Conservation (phyloP, 192 early-diverging fungal genomes). For the Linnemannia exigua region DNA sequence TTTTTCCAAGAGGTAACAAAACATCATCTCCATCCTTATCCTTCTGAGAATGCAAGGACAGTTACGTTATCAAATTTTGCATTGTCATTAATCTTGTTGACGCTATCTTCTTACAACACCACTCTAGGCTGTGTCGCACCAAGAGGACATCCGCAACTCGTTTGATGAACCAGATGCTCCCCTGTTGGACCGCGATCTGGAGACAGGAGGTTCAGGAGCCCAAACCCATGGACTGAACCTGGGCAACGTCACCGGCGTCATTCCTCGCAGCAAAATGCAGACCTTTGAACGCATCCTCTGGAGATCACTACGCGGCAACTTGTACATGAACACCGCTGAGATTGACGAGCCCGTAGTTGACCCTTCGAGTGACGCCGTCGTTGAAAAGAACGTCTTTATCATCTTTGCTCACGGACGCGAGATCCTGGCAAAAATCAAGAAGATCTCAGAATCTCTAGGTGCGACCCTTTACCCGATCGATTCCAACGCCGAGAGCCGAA, state of each 20-base stretch:
- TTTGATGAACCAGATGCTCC: constrained; percentile 68
- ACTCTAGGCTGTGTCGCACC: constrained; percentile 53
- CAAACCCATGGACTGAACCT: constrained; percentile 64
- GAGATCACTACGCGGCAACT: constrained; percentile 96
- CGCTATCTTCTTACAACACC: neutral
- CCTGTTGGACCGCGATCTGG: constrained; percentile 71
- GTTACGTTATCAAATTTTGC: neutral
- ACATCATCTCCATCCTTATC: neutral
- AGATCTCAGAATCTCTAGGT: constrained; percentile 95
- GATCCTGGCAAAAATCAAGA: constrained; percentile 89
- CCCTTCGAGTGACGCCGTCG: constrained; percentile 85
- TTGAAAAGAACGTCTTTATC: constrained; percentile 97
- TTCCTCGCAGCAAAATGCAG: constrained; percentile 83
- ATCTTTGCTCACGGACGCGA: constrained; percentile 98
- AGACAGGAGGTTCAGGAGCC: constrained; percentile 45
- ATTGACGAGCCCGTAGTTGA: constrained; percentile 94
- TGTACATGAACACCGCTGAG: constrained; percentile 95
- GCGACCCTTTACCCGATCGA: constrained; percentile 95
- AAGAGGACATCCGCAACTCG: constrained; percentile 62
- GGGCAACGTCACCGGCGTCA: constrained; percentile 97
- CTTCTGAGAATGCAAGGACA: neutral
- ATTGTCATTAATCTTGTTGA: neutral
- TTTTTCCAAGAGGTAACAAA: constrained; percentile 83
- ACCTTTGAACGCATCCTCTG: constrained; percentile 98
- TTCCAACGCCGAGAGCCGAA: constrained; percentile 83